Evolutionary conservation across 1,139 yeast species (phyloP).

Genomic region (Magnusiomyces magnusii): DNA sequence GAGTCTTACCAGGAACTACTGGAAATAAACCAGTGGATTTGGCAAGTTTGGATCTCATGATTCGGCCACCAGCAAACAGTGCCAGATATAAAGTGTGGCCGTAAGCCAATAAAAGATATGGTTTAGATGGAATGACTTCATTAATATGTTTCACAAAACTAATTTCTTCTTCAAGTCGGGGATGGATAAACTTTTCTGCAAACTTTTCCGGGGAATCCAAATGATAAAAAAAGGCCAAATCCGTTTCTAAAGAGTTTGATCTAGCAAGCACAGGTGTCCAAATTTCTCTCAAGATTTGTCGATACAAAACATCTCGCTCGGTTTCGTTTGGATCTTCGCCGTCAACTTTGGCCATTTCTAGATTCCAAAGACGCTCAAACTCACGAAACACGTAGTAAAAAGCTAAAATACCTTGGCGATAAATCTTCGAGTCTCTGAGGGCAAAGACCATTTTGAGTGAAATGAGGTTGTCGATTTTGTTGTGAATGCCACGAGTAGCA

Average conservation of each 20-base stretch:
- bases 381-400: constrained; percentile 69
- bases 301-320: constrained; percentile 35
- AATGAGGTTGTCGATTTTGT: constrained; percentile 61
- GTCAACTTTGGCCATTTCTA: constrained; percentile 41
- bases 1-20: constrained; percentile 53
- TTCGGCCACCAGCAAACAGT: constrained; percentile 77
- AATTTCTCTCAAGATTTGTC: constrained; percentile 38
- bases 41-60: constrained; percentile 59
- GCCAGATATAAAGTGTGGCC: constrained; percentile 83
- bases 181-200: constrained; percentile 42
- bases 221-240: constrained; percentile 59
- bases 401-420: constrained; percentile 73
- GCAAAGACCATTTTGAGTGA: constrained; percentile 68
- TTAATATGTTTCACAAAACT: constrained; percentile 56
- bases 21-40: constrained; percentile 71
- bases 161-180: constrained; percentile 55
- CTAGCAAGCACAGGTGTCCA: constrained; percentile 72
- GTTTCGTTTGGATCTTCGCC: constrained; percentile 21
- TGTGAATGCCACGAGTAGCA: constrained; percentile 59
- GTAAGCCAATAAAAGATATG: constrained; percentile 70
- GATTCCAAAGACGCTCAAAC: constrained; percentile 44
- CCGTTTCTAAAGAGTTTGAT: constrained; percentile 48
- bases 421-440: constrained; percentile 62
- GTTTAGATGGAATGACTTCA: constrained; percentile 48
- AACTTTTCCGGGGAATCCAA: constrained; percentile 36